phyloP scores from a whole-genome alignment of 2,329 filamentous ascomycete species.

The Microcyclospora tardicrescens region DNA sequence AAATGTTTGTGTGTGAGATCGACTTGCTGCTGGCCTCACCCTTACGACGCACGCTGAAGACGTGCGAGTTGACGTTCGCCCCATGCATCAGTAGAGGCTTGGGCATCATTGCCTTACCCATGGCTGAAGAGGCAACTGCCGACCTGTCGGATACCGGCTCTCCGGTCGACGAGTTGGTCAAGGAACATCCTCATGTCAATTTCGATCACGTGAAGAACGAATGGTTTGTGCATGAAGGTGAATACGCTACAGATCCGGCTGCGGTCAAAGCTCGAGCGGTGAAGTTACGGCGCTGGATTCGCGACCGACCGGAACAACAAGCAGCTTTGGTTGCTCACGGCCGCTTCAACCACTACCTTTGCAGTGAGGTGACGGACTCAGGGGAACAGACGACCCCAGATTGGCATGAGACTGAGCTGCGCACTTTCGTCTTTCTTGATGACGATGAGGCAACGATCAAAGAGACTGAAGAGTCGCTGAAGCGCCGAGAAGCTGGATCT shows the following conservation, averaged over 20 bases:
- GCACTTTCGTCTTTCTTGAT: slow-evolving; percentile 17
- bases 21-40: slow-evolving; percentile 20
- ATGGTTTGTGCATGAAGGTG: slow-evolving; percentile 17
- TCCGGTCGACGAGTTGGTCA: slow-evolving; percentile 7
- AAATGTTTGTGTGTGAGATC: slow-evolving; percentile 7
- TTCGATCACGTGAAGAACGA: slow-evolving; percentile 14
- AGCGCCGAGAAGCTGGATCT: too few species aligned
- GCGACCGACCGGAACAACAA: slow-evolving; percentile 15
- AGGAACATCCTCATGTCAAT: slow-evolving; percentile 14
- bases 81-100: slow-evolving; percentile 14
- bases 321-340: slow-evolving; percentile 19
- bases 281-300: slow-evolving; percentile 16
- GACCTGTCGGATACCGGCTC: slow-evolving; percentile 17
- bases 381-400: slow-evolving; percentile 19
- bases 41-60: slow-evolving; percentile 17
- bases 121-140: slow-evolving; percentile 17
- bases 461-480: slow-evolving; percentile 16
- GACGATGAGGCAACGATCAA: slow-evolving; percentile 14
- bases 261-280: slow-evolving; percentile 13
- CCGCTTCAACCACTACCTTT: slow-evolving; percentile 19
- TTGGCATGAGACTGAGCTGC: slow-evolving; percentile 18
- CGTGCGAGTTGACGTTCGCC: slow-evolving; percentile 13
- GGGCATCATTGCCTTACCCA: slow-evolving; percentile 15
- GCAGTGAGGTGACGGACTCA: slow-evolving; percentile 16
- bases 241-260: slow-evolving; percentile 13